Evolutionary conservation across 495 filamentous ascomycete species (phyloP), one percentile per base, ranked within the genome.

Genomic region (Aspergillus saccharolyticus): DNA sequence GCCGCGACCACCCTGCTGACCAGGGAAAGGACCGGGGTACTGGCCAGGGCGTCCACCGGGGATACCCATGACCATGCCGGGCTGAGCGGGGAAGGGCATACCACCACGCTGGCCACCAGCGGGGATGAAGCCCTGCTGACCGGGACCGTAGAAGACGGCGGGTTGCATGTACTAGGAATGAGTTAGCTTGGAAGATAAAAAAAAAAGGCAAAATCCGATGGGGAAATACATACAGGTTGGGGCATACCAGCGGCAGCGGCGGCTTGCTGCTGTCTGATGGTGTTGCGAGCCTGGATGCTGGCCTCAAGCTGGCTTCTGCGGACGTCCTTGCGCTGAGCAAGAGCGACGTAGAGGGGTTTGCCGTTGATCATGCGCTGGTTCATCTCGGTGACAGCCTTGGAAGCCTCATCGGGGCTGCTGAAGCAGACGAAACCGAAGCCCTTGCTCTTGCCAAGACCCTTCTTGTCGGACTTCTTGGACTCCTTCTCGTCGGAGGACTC

Each of bases 391-490:
- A 97, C 93, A 64, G 94, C 94, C 84, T 97, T 97, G 76, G 91
- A 96, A 63, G 94, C 95, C 76, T 99, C 94, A 62, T 97, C 95
- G 48, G 95, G 91, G 81, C 94, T 96, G 81, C 85, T 91, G 81
- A 99, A 99, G 88, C 94, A 99, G 64, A 99, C 95, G 74, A 99
- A 99, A 64, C 94, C 95, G 69, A 99, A 99, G 66, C 94, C 94
- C 80, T 97, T 97, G 85, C 90, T 96, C 88, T 97, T 97, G 62
- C 94, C 94, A 25, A 96, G 79, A 54, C 81, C 76, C 76, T 86
- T 89, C 76, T 92, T 91, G 54, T 83, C 77, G 66, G 78, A 68
- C 79, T 88, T 88, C 53, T 78, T 71, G 43, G 70, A 67, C 58
- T 74, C 70, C 70, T 80, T 75, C 60, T 84, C 78, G 43, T 71